Conservation (phyloP, 768 basidiomycete species). For the Mycena albidolilacea region DNA sequence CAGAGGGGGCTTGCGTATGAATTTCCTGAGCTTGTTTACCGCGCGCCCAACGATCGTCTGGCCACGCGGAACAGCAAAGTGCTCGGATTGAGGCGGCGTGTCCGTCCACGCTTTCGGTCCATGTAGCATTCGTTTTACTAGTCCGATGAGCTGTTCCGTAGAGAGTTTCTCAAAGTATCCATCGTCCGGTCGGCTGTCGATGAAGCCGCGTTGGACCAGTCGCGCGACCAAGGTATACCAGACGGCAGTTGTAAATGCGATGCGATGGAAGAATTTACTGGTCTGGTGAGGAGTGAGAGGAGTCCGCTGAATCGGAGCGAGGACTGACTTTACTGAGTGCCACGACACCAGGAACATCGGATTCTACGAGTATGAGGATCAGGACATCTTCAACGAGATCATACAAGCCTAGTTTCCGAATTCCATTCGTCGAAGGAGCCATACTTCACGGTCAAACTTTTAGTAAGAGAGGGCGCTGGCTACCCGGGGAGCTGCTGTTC, state of each 20-base stretch:
- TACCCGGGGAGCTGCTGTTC: no score
- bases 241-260: not conserved
- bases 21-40: not conserved
- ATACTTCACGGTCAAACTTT: no score
- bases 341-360: constrained; percentile 15
- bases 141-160: constrained; percentile 9
- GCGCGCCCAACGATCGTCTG: not conserved
- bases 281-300: not conserved
- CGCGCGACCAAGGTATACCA: constrained; percentile 1
- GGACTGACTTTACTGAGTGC: constrained; percentile 11
- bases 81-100: not conserved
- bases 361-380: constrained; percentile 18
- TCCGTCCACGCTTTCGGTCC: constrained; percentile 22
- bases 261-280: constrained; percentile 7
- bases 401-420: not conserved
- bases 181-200: constrained; percentile 10
- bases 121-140: not conserved
- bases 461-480: no score
- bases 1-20: not conserved
- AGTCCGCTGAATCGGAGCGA: not conserved
- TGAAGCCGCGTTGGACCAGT: constrained; percentile 5
- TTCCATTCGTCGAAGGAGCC: no score
- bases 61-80: no score
- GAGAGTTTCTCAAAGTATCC: not conserved
- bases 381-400: constrained; percentile 19